Evolutionary conservation across 257 asterid genomes (phyloP).

Genomic region (Salvia hispanica): DNA sequence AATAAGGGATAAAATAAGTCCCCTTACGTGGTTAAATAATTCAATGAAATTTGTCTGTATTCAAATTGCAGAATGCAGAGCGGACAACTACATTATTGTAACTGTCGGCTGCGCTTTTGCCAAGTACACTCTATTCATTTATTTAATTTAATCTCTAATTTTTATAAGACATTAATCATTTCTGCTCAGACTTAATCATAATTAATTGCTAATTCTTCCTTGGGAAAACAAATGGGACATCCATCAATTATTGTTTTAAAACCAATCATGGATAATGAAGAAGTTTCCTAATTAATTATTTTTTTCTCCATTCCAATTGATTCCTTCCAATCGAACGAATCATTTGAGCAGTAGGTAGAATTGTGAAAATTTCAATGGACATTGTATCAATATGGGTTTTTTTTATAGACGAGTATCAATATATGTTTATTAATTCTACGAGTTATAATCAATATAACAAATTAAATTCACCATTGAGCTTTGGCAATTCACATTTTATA

Average conservation of each 20-base stretch:
- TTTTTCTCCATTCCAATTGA: constrained; percentile 31
- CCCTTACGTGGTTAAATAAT: constrained; percentile 36
- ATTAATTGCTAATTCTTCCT: constrained; percentile 30
- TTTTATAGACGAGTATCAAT: not conserved
- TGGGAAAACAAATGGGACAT: constrained; percentile 39
- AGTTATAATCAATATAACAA: not conserved
- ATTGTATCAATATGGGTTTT: too few species aligned
- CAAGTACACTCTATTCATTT: constrained; percentile 21
- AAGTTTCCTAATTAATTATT: constrained; percentile 28
- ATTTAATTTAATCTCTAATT: constrained; percentile 18
- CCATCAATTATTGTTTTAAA: constrained; percentile 18
- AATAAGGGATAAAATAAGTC: constrained; percentile 19
- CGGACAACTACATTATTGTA: constrained; percentile 51
- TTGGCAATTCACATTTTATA: not conserved
- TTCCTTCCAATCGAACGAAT: constrained; percentile 42
- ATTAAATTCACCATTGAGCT: not conserved
- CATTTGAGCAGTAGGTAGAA: constrained; percentile 46
- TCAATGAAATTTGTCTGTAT: constrained; percentile 39
- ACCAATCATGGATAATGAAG: constrained; percentile 46
- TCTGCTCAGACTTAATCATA: constrained; percentile 27
- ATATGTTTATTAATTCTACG: too few species aligned
- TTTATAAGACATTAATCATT: constrained; percentile 32
- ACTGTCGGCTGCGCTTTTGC: constrained; percentile 52
- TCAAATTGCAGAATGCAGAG: constrained; percentile 37
- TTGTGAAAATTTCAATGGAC: constrained; percentile 29